Conservation (phyloP, 2,329 filamentous ascomycete genomes). For the Aspergillus aculeatinus region DNA sequence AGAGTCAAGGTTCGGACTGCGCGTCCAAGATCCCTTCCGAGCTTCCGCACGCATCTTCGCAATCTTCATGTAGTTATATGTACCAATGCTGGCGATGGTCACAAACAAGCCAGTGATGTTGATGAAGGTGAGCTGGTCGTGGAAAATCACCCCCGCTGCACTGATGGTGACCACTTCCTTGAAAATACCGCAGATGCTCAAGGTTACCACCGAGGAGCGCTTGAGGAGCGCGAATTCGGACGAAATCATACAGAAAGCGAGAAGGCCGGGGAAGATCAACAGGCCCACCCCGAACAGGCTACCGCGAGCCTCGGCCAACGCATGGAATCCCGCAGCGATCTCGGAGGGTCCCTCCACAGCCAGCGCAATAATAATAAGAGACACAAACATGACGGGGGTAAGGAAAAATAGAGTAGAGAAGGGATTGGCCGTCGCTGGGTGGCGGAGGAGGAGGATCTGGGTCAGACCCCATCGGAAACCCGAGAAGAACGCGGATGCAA, state of each 20-base stretch:
- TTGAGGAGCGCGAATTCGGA: slow-evolving; percentile 94
- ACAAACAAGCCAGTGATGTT: slow-evolving; percentile 86
- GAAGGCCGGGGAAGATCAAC: slow-evolving; percentile 81
- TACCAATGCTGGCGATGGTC: slow-evolving; percentile 80
- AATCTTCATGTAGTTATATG: slow-evolving; percentile 96
- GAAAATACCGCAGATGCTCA: slow-evolving; percentile 97
- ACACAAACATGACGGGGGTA: slow-evolving; percentile 93
- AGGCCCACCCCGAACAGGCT: slow-evolving; percentile 65
- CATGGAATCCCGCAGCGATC: slow-evolving; percentile 64
- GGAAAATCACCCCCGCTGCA: slow-evolving; percentile 81
- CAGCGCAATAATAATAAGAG: slow-evolving; percentile 75
- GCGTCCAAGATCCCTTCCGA: slow-evolving; percentile 40
- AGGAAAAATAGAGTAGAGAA: slow-evolving; percentile 97
- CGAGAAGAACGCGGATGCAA: slow-evolving; percentile 89
- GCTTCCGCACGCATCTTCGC: slow-evolving; percentile 82
- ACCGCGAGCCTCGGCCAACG: slow-evolving; percentile 68
- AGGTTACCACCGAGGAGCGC: slow-evolving; percentile 90
- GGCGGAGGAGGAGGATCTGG: slow-evolving; percentile 89
- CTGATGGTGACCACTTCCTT: slow-evolving; percentile 97
- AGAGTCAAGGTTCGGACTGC: slow-evolving; percentile 26
- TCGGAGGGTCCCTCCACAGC: slow-evolving; percentile 77
- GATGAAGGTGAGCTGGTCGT: slow-evolving; percentile 81
- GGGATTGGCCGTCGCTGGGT: slow-evolving; percentile 91
- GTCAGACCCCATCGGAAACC: slow-evolving; percentile 99
- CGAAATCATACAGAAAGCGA: slow-evolving; percentile 95